Base-by-base conservation (phyloP, 208 protist species). In the Acanthamoeba lenticulata region DNA sequence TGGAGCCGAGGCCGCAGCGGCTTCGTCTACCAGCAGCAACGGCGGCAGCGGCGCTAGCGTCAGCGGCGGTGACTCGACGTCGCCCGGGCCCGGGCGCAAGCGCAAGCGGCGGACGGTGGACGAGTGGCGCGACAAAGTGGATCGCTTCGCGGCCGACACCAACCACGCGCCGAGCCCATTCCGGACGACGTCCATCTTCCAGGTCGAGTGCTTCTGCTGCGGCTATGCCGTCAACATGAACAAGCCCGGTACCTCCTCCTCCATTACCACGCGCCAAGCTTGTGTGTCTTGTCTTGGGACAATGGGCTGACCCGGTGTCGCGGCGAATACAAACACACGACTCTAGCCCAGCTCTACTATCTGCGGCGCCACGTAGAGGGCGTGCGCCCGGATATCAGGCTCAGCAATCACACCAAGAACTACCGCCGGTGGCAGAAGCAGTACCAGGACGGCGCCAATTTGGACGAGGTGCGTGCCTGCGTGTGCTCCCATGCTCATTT, bases 171-270 rank as follows among this genome's bases (percentile, higher is more conserved):
- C 45, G 32, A 86, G 42, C 27, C 77, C 77, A 13, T 86, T 86
- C n/a, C 45, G 45, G 24, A 38, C 42, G 36, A 45, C 77, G 15
- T 86, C 77, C 34, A 55, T 86, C 77, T 86, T 57, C 32, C 77
- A 86, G 27, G 77, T 86, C 15, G 77, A 86, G 77, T 86, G 77
- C 36, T 86, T 86, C 45, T 86, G 77, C 32, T 86, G 77, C 32
- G 77, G 77, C 42, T 86, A 29, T 52, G 77, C 77, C 21, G 77
- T 86, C n/a, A 86, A 86, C 42, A 86, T 86, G 77, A 86, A 86
- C 45, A 86, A 86, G 34, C 77, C 77, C 13, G 77, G 77, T 86
- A 86, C 27, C 17, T 6, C 52, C 21, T 15, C 5, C 45, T 19
- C 5, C 45, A 52, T 19, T 15, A 60, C 45, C 52, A 60, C 52